Evolutionary conservation across 2,329 filamentous ascomycete genomes (phyloP), one percentile per base, ranked within the genome.

Genomic region (Atkinsonella hypoxylon): DNA sequence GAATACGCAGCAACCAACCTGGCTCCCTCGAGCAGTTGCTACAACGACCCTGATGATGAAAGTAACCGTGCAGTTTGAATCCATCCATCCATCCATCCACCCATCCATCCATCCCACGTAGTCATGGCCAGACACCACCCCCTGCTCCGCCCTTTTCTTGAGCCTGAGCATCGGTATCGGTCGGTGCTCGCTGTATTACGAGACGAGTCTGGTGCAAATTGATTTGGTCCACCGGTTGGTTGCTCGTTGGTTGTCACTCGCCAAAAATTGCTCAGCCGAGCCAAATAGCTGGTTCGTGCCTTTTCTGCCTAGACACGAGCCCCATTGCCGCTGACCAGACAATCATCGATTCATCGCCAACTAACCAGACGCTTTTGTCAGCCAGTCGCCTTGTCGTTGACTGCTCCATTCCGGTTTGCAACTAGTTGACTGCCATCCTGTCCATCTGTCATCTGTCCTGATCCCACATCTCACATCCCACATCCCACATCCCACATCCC

Each of bases 131-230:
- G 13, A 31, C 31, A 51, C 36, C n/a, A n/a, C n/a, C n/a, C 44
- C 49, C 46, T 51, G 50, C n/a, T 49, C 43, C 51, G 43, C 51
- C 51, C 51, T 52, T 52, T 5, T 43, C 26, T 49, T 41, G 13
- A 4, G 17, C 13, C 31, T 31, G 45, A 46, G 15, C 5, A 8
- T 46, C 30, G n/a, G 22, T 8, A 5, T 46, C 45, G n/a, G 22
- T 46, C 45, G 48, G 48, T 26, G 20, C 34, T 46, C 42, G 36
- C 48, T 36, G 38, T 42, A 26, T 26, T 26, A 26, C 6, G 17
- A 43, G 39, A n/a, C n/a, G n/a, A n/a, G n/a, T n/a, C n/a, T n/a
- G n/a, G n/a, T 38, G 45, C 18, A 20, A 18, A 18, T 26, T 38
- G 46, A 22, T 49, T 18, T 38, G 46, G n/a, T 52, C 20, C 47